phyloP scores from a whole-genome alignment of 176 grass and related monocot species.

The Ananas comosus region DNA sequence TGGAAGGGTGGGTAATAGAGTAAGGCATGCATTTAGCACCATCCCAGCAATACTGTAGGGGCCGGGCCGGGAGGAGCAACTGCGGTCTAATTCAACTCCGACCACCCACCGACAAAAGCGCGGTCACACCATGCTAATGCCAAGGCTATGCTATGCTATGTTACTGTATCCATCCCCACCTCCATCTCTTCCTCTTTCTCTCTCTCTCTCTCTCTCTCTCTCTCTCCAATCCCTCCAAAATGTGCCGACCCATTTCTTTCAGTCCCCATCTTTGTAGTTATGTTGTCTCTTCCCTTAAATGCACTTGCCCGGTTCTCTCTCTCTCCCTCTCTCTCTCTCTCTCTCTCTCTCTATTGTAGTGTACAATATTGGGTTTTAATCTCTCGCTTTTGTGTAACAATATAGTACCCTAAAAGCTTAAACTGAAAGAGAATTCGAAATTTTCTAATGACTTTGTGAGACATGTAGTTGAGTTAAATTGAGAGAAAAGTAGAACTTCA shows the following conservation, averaged over 20 bases:
- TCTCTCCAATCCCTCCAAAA: not conserved
- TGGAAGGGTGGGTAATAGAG: not conserved
- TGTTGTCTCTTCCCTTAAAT: not conserved
- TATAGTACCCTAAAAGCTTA: no score
- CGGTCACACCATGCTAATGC: not conserved
- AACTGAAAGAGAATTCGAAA: no score
- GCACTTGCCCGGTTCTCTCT: not conserved
- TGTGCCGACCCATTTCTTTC: conserved; percentile 1
- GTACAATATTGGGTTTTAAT: no score
- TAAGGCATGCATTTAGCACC: not conserved
- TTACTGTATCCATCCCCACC: no score
- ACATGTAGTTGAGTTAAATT: no score
- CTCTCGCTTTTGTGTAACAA: no score
- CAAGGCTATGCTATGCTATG: not conserved
- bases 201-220: no score
- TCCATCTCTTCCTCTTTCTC: no score
- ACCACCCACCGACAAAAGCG: not conserved
- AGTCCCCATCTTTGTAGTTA: not conserved
- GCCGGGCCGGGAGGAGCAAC: not conserved
- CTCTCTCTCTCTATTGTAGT: no score
- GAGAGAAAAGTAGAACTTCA: no score
- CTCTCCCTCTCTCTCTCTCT: no score
- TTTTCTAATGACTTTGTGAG: no score
- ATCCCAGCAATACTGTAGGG: not conserved
- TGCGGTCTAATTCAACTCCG: not conserved